Base-by-base conservation (phyloP, 768 basidiomycete genomes). In the Serpula lacrymans region DNA sequence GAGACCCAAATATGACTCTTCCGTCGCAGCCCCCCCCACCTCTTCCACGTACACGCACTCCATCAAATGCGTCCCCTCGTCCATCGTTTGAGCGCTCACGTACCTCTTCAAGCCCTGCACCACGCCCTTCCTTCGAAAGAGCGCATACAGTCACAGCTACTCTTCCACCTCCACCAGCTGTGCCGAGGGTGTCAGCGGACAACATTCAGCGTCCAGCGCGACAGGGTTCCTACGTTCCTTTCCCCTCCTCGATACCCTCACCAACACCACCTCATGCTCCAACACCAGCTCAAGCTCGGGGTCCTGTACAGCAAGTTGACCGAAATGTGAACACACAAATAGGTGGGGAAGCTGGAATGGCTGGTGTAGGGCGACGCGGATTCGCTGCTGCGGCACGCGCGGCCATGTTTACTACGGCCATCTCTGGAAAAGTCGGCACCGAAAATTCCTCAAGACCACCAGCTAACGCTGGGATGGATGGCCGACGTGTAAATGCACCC, bases 291-390 rank as follows among this genome's bases (percentile, higher is more conserved):
- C 40, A 48, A 9, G 33, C 14, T n/a, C 60, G 55, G 29, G 25
- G 43, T 25, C 44, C 37, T 9, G 3, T 43, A 16, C 51, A 14
- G 18, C 25, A 21, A 8, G 22, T 27, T 30, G 40, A 54, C 22
- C 59, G 55, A 6, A 71, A 75, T 24, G 69, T 82, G 7, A 77
- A 86, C 53, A 88, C 86, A n/a, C 79, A 82, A 56, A 71, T 55
- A 3, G 86, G 87, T 3, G 87, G 87, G 6, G 79, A 71, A 39
- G 87, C 86, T 7, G 86, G 87, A 1, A 93, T 94, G 91, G 91
- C 91, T 1, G 91, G 91, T 7, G 89, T 94, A 6, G 91, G 91
- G 6, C 69, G 91, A 45, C 68, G 90, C 49, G 91, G 88, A 1
- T 92, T 92, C 44, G 72, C 70, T 10, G 86, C 89, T 13, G 86